Base-by-base conservation (phyloP, 805 yeast genomes). In the Metschnikowia matae region DNA sequence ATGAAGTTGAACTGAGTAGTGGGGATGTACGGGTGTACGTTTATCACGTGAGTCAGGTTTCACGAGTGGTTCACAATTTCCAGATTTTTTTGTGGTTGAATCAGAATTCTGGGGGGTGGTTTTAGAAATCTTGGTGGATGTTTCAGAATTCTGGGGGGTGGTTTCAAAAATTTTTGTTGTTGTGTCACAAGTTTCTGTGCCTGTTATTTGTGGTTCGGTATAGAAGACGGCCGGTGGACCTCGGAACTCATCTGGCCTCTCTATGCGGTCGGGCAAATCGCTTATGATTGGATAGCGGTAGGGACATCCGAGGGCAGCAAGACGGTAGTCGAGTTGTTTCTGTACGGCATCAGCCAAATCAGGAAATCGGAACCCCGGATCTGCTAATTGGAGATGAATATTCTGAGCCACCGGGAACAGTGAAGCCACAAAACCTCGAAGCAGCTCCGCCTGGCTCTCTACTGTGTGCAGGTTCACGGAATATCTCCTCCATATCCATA, bases 301-400 rank as follows among this genome's bases (percentile, higher is more conserved):
- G 21, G 55, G 57, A 11, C 55, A 46, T 1, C 33, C 43, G 23
- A 44, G 39, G 15, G 18, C 11, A 10, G 20, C 20, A 14, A 58
- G 53, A 8, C 57, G 44, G 46, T 44, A 45, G 47, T 72, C 67
- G 5, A 71, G 47, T 56, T 74, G 78, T 0, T 51, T 11, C 48
- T 73, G 76, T 3, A 68, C 53, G 4, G 78, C 89, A 40, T 73
- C 73, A 1, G 76, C 78, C 17, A 89, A 60, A 62, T 89, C 96
- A 0, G 92, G 91, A 56, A 84, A 83, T 15, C 68, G 64, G 54
- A 82, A 74, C 1, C 78, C 79, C 10, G 74, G 54, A 51, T 71
- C 70, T 6, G 69, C 69, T 50, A 63, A 63, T 39, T 54, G 56
- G 20, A 71, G 48, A 39, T 57, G 48, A 8, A 71, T 53, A 3